phyloP scores from a whole-genome alignment of 2,329 filamentous ascomycete genomes.

The Nemania diffusa region DNA sequence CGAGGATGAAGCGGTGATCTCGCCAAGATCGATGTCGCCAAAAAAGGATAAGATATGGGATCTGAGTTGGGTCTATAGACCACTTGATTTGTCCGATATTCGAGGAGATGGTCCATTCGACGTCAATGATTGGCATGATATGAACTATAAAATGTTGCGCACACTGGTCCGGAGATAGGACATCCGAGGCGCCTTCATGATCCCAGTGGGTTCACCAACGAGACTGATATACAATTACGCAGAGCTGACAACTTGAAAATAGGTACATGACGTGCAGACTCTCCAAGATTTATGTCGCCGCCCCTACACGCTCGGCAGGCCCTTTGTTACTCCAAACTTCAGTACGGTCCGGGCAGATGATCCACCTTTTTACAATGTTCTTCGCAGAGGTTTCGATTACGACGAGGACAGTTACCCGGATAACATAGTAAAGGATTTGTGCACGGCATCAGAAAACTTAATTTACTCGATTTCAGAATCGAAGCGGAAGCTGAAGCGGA shows the following conservation, averaged over 20 bases:
- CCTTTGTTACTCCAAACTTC: not conserved
- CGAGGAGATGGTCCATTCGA: not conserved
- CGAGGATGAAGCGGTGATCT: too few species aligned
- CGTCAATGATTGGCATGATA: not conserved
- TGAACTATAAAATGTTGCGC: not conserved
- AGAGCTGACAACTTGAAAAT: not conserved
- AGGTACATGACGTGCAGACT: not conserved
- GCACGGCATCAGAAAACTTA: too few species aligned
- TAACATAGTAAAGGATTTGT: too few species aligned
- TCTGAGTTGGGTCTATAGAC: conserved; percentile 13
- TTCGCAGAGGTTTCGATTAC: conserved; percentile 4
- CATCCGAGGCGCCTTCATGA: not conserved
- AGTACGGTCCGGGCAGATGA: too few species aligned
- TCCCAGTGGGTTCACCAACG: not conserved
- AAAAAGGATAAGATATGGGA: too few species aligned
- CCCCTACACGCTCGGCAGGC: not conserved
- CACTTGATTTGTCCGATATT: not conserved
- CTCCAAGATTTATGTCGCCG: not conserved
- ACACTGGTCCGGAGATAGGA: not conserved
- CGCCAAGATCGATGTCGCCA: too few species aligned
- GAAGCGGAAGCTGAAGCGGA: too few species aligned
- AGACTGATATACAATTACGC: not conserved
- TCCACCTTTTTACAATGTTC: not conserved
- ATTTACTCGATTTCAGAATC: too few species aligned
- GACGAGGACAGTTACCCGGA: not conserved